Conservation (phyloP, 2,329 filamentous ascomycete genomes). For the Huntiella bhutanensis region DNA sequence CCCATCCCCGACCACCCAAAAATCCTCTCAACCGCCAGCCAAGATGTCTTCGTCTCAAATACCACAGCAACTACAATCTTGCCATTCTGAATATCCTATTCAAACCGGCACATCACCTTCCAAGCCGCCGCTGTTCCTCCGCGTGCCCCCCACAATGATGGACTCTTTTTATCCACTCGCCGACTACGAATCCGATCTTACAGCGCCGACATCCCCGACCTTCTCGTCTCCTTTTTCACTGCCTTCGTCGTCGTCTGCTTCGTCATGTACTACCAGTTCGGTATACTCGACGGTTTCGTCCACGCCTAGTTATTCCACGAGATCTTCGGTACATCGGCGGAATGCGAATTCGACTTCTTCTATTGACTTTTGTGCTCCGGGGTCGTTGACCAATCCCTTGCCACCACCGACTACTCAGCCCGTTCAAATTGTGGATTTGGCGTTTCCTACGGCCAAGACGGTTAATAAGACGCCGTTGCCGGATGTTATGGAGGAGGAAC, state of each 20-base stretch:
- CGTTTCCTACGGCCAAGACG: constrained; percentile 22
- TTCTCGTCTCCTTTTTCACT: constrained; percentile 26
- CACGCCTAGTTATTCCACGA: background rate
- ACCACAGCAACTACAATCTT: too few species aligned
- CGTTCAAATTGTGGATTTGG: constrained; percentile 22
- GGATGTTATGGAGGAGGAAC: constrained; percentile 60
- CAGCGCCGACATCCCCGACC: constrained; percentile 52
- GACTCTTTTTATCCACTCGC: constrained; percentile 31
- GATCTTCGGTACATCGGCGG: constrained; percentile 25
- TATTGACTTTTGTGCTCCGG: constrained; percentile 26
- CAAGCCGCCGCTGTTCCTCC: constrained; percentile 7
- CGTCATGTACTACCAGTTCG: background rate
- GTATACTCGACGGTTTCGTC: background rate
- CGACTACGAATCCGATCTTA: constrained; percentile 39
- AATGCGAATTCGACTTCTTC: constrained; percentile 65
- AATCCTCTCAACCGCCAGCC: too few species aligned
- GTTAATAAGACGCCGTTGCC: constrained; percentile 45
- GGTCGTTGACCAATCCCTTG: constrained; percentile 22
- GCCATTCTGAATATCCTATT: too few species aligned
- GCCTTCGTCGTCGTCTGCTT: constrained; percentile 28
- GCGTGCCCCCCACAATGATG: constrained; percentile 18
- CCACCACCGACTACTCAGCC: constrained; percentile 26
- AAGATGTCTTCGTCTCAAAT: too few species aligned
- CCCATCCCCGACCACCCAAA: too few species aligned
- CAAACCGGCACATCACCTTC: too few species aligned